Percentiles rank a stretch among this genome's conserved stretches.
These are phyloP conservation scores for Geotrichum macrosporum DNA, from an alignment of 1,139 yeast species.

Conservation along the genomic window DNA sequence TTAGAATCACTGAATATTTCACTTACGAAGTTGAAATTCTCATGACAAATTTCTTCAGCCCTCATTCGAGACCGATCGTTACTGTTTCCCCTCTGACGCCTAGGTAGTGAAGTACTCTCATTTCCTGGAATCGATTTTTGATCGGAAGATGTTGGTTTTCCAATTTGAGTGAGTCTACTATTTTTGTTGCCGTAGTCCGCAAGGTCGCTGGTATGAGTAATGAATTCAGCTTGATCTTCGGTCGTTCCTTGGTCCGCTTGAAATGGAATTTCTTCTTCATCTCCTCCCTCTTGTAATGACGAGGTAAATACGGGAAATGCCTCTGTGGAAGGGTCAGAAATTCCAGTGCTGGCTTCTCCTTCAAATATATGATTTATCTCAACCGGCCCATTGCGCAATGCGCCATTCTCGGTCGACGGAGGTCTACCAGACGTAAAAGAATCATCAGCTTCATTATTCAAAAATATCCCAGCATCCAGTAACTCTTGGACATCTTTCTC, in stretches of 20 bases:
- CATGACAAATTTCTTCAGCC: slow-evolving; percentile 21
- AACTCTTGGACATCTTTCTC: not conserved
- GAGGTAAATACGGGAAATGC: slow-evolving; percentile 14
- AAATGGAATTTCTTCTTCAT: slow-evolving; percentile 12
- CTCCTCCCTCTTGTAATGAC: too few species aligned
- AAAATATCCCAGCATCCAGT: not conserved
- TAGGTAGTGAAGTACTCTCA: slow-evolving; percentile 3
- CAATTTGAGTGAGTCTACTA: slow-evolving; percentile 38
- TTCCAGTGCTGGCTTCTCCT: not conserved
- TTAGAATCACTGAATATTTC: not conserved
- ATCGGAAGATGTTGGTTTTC: slow-evolving; percentile 23
- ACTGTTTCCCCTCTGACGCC: slow-evolving; percentile 19
- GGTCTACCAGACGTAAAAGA: not conserved
- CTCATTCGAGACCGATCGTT: slow-evolving; percentile 19
- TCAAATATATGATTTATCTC: not conserved
- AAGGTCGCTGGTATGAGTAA: slow-evolving; percentile 7
- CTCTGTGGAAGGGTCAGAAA: slow-evolving; percentile 1
- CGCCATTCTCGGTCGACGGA: not conserved
- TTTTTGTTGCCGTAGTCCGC: not conserved
- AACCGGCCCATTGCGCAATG: not conserved
- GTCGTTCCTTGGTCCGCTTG: slow-evolving; percentile 15
- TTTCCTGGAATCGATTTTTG: not conserved
- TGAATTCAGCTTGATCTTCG: slow-evolving; percentile 19
- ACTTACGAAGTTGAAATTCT: slow-evolving; percentile 13
- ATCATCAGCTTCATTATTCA: not conserved